Conservation (phyloP, 2,329 filamentous ascomycete species). For the Beauveria sp. region DNA sequence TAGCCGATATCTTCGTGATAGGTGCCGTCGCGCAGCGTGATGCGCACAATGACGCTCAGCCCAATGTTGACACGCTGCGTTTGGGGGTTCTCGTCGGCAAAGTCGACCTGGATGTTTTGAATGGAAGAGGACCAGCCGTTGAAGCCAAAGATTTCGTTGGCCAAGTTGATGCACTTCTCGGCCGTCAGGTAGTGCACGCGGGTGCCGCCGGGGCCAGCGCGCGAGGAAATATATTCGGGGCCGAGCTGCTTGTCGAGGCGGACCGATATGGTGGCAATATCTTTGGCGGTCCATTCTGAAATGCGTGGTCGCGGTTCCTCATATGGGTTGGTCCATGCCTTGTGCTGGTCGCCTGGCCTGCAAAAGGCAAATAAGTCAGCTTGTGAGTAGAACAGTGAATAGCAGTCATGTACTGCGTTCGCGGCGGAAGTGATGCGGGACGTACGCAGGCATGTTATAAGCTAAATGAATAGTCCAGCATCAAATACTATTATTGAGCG, state of each 20-base stretch:
- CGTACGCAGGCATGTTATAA: constrained; percentile 38
- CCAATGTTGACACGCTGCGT: constrained; percentile 77
- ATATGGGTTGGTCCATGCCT: constrained; percentile 65
- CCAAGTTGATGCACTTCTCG: constrained; percentile 91
- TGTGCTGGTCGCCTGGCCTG: constrained; percentile 62
- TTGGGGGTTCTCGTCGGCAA: constrained; percentile 77
- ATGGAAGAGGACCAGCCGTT: constrained; percentile 98
- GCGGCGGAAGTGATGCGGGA: constrained; percentile 6
- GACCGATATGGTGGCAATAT: constrained; percentile 81
- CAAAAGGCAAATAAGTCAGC: constrained; percentile 3
- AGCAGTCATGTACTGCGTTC: constrained; percentile 12
- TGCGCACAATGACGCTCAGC: constrained; percentile 80
- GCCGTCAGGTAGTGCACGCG: constrained; percentile 93
- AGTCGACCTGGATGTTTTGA: constrained; percentile 89
- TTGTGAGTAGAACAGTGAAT: constrained; percentile 13
- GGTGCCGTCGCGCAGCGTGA: constrained; percentile 88
- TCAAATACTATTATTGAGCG: not conserved
- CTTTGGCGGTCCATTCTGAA: constrained; percentile 75
- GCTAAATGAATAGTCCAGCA: not conserved
- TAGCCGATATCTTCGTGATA: constrained; percentile 98
- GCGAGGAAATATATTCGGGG: constrained; percentile 87
- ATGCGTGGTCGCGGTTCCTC: constrained; percentile 62
- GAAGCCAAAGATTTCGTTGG: constrained; percentile 93
- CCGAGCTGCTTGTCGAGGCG: constrained; percentile 89
- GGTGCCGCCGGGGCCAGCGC: constrained; percentile 72